Evolutionary conservation across 352 stramenopile genomes (phyloP), one percentile per base, ranked within the genome.

Genomic region (Globisporangium orthogonon): DNA sequence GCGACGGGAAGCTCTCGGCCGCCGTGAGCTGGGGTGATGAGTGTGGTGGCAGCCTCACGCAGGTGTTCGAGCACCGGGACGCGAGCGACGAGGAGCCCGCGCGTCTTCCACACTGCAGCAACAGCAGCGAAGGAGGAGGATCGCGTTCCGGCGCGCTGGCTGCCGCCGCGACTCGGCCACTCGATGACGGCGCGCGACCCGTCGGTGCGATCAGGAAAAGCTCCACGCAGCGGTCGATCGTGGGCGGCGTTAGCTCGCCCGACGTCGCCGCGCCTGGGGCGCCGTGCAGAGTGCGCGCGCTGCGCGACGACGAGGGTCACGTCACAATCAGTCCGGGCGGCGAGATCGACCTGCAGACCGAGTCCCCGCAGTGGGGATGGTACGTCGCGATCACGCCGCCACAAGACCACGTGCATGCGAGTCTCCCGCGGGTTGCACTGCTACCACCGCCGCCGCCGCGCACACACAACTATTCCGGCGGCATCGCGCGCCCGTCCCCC

Each of bases 321-420:
- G 18, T 7, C 41, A 31, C n/a, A 18, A 53, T 14, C 48, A 33
- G 30, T 30, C 11, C 17, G 14, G 29, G n/a, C 31, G 37, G 49
- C 23, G 61, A 35, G 0, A 46, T 70, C 39, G 63, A 72, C 9
- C 48, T 69, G 43, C 72, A 87, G 52, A 78, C 73, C 9, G 80
- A 89, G 63, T 91, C 80, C 43, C 85, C 83, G 33, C 85, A 94
- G 61, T 94, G 85, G 83, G 85, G 85, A 2, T 94, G 82, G 83
- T 94, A 94, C 47, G 85, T 94, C 9, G 69, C 85, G 7, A 94
- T 92, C 58, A 92, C 85, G 49, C 85, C 85, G 9, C 85, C 85
- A 17, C 77, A 88, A 49, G 84, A 94, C 58, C 68, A 82, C 29
- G 59, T 79, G 33, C 62, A 74, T 17, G 10, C 60, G 7, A 43